Evolutionary conservation across 495 filamentous ascomycete genomes (phyloP).

Genomic region (Aspergillus campestris): DNA sequence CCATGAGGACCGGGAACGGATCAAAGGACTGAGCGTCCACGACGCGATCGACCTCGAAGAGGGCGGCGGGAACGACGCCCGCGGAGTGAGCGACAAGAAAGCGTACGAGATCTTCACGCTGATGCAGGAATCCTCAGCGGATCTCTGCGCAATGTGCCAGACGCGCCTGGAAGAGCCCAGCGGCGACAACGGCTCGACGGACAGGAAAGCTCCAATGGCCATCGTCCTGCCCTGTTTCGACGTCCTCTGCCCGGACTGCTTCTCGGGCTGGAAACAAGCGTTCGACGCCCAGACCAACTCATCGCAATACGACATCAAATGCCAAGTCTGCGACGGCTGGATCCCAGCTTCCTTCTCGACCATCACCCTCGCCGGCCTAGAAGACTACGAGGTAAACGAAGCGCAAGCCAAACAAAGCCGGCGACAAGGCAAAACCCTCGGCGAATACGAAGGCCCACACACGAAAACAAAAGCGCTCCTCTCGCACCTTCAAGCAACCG

Average conservation of each 20-base stretch:
- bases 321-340: constrained; percentile 55
- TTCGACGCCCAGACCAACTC: constrained; percentile 13
- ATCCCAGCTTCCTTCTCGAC: constrained; percentile 52
- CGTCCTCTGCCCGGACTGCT: constrained; percentile 67
- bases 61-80: constrained; percentile 52
- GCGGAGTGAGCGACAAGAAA: constrained; percentile 49
- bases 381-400: constrained; percentile 48
- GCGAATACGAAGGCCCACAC: constrained; percentile 73
- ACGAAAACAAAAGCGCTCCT: constrained; percentile 83
- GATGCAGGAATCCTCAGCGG: constrained; percentile 66
- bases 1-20: constrained; percentile 67
- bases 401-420: constrained; percentile 38
- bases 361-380: constrained; percentile 56
- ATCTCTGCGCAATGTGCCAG: constrained; percentile 60
- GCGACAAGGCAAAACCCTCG: constrained; percentile 51
- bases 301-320: constrained; percentile 33
- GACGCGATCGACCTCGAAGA: constrained; percentile 83
- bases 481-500: constrained; percentile 50
- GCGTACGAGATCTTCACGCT: constrained; percentile 76
- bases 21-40: constrained; percentile 67
- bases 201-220: constrained; percentile 57
- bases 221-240: constrained; percentile 78
- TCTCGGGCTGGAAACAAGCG: constrained; percentile 32
- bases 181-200: constrained; percentile 39
- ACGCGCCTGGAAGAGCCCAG: constrained; percentile 45